Conservation (phyloP, 2,329 filamentous ascomycete genomes). For the Allantophomopsis lycopodina region DNA sequence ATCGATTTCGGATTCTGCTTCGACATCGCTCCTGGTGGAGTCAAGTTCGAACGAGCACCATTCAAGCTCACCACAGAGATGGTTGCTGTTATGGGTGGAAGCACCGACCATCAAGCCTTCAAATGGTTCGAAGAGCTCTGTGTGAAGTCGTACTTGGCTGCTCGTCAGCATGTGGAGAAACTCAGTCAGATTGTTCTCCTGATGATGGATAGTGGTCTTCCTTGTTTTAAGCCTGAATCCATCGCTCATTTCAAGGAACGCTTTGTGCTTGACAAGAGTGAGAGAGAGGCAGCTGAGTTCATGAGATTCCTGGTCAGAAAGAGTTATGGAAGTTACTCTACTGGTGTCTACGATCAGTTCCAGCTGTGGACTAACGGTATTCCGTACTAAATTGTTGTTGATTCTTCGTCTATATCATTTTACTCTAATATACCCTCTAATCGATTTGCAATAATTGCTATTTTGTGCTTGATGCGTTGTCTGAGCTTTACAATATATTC, state of each 20-base stretch:
- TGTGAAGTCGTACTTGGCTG: slow-evolving; percentile 87
- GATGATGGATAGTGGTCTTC: slow-evolving; percentile 92
- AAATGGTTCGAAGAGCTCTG: slow-evolving; percentile 94
- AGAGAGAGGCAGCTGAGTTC: slow-evolving; percentile 88
- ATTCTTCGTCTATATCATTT: no score
- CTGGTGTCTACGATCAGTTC: slow-evolving; percentile 94
- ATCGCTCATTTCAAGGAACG: slow-evolving; percentile 84
- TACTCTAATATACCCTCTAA: no score
- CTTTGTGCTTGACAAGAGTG: slow-evolving; percentile 83
- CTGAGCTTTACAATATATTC: no score
- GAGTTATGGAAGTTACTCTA: slow-evolving; percentile 83
- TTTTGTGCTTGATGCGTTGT: no score
- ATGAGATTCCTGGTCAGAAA: slow-evolving; percentile 82
- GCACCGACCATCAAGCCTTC: slow-evolving; percentile 73
- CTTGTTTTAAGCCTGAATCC: slow-evolving; percentile 95
- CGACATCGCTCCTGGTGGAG: slow-evolving; percentile 91
- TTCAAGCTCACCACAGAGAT: slow-evolving; percentile 98
- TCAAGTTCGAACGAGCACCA: slow-evolving; percentile 93
- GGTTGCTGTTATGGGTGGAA: slow-evolving; percentile 97
- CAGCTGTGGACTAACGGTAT: slow-evolving; percentile 96
- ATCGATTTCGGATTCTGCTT: slow-evolving; percentile 99
- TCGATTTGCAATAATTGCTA: no score
- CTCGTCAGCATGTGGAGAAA: slow-evolving; percentile 75
- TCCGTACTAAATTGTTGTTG: slow-evolving; percentile 42
- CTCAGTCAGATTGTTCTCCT: slow-evolving; percentile 78